Base-by-base conservation (phyloP, 306 rosid species). In the Hippophae gyantsensis region DNA sequence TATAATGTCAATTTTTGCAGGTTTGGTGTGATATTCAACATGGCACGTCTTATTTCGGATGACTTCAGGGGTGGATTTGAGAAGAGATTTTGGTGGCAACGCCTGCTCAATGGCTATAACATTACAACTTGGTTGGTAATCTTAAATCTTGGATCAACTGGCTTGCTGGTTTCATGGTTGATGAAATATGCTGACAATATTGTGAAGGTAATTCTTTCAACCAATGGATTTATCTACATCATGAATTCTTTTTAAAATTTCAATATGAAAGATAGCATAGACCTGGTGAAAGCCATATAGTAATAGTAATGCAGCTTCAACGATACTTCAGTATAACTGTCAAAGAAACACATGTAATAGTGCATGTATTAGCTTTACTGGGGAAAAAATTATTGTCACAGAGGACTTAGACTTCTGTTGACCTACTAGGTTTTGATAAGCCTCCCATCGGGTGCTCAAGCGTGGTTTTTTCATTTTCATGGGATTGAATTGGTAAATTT, bases 101-200 rank as follows among this genome's bases (percentile, higher is more conserved):
- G 93, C 48, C 75, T 92, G 64, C 71, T 88, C 72, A 75, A 83
- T 72, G 99, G 99, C 62, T 92, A 92, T 66, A 78, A 71, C 49
- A 27, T 79, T 77, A 87, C 88, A 44, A 92, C 99, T 44, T 92
- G 95, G 90, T 44, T 88, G 88, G 99, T 88, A 43, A 89, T 90
- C 64, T 74, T 85, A 63, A 90, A 90, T 84, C 92, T 90, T 61
- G 98, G 92, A 56, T 90, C 98, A 46, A 87, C 98, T 25, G 97
- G 97, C 65, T 84, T 90, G 79, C 65, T 87, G 55, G 95, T 85
- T 72, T 90, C 97, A 61, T 90, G 97, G 97, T 66, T 90, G 74
- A 90, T 90, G 95, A 90, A 90, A 71, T 81, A 90, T 65, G 97
- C 97, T 26, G 97, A 90, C 77, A 90, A 90, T 71, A 90, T 90